These are phyloP conservation scores for Clitocybe nebularis DNA, from an alignment of 1,284 basidiomycete species.

Conservation along the genomic window DNA sequence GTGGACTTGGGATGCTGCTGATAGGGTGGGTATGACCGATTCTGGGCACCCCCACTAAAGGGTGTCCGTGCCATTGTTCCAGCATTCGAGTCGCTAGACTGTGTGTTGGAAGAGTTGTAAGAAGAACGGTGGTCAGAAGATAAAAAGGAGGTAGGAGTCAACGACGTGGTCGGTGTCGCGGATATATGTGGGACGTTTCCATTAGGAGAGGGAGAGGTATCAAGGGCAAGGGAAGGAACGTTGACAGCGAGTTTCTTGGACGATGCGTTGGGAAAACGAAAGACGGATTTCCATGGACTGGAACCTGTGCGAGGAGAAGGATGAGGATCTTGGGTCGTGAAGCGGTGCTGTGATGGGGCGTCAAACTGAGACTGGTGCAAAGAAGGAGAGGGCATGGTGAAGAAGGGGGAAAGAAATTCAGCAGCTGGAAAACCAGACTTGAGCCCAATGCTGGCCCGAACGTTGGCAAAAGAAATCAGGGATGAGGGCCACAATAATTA, in stretches of 20 bases:
- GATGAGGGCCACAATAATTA: conserved; percentile 18
- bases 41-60: conserved; percentile 28
- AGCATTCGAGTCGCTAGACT: conserved; percentile 60
- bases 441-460: conserved; percentile 6
- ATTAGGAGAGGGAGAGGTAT: conserved; percentile 36
- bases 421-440: conserved; percentile 1
- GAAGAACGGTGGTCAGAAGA: conserved; percentile 58
- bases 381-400: conserved; percentile 25
- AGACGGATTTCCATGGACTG: conserved; percentile 55
- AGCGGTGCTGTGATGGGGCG: conserved; percentile 16
- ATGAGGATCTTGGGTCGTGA: conserved; percentile 17
- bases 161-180: conserved; percentile 40
- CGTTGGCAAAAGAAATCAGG: conserved; percentile 19
- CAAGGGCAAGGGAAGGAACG: conserved; percentile 28
- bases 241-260: conserved; percentile 46
- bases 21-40: conserved; percentile 26
- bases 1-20: conserved; percentile 31
- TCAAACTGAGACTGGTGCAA: conserved; percentile 18
- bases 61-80: conserved; percentile 25
- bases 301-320: conserved; percentile 25
- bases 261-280: conserved; percentile 49
- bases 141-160: conserved; percentile 46
- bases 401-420: conserved; percentile 5
- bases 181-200: conserved; percentile 32
- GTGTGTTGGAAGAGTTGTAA: conserved; percentile 67